Base-by-base conservation (phyloP, 768 basidiomycete species). In the Wakefieldia striispora region DNA sequence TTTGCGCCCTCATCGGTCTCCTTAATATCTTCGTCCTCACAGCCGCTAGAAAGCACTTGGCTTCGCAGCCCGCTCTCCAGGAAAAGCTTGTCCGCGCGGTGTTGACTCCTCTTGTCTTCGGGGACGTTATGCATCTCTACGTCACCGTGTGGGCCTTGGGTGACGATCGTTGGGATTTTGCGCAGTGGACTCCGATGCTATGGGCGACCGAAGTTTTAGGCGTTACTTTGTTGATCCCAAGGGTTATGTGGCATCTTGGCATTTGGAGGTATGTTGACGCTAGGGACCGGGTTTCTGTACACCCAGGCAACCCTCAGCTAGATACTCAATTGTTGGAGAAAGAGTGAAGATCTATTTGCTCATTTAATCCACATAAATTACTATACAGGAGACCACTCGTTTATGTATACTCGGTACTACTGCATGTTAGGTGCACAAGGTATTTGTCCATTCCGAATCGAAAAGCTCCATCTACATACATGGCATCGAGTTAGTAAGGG, bases 131-230 rank as follows among this genome's bases (percentile, higher is more conserved):
- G 13, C 88, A 91, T 59, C 63, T 89, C 44, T 75, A 70, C 43
- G 64, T 90, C 40, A 89, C 88, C 0, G 59, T 89, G 6, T 90
- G 85, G 84, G 86, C 85, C 0, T 67, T 89, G 20, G 88, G 86
- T n/a, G 84, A 87, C 34, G 71, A 80, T 46, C 73, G 76, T 53
- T 89, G 84, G 83, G 66, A 80, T 43, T 54, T 87, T 17, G 59
- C 64, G 37, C 74, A 70, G 21, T 90, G 87, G 87, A 80, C 72
- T 54, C 78, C 82, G 0, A 83, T 86, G 79, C 63, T 88, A 17
- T 86, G 84, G 81, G 71, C 77, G 6, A 89, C 86, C 0, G 60
- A 88, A 16, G 40, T 82, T 14, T 61, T 85, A 12, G 88, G 88
- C 0, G 55, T 88, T 31, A 78, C 77, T 13, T 64, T 91, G 43